These are phyloP conservation scores for Tetrapisispora pingtungensis DNA, from an alignment of 805 yeast genomes.

Conservation along the genomic window DNA sequence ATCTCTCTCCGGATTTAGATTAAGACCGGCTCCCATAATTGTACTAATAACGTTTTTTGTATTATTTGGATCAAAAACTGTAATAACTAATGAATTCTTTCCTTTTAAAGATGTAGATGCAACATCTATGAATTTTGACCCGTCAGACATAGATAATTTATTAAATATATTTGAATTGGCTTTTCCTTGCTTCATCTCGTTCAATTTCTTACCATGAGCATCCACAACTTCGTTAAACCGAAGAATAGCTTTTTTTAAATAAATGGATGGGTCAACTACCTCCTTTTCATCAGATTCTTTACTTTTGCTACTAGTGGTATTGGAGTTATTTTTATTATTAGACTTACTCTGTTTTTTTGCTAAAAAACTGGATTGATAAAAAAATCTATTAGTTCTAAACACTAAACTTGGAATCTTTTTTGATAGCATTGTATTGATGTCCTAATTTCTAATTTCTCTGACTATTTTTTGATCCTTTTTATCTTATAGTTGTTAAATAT, in stretches of 20 bases:
- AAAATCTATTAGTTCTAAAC: slow-evolving; percentile 4
- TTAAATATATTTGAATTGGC: slow-evolving; percentile 61
- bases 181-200: slow-evolving; percentile 59
- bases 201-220: slow-evolving; percentile 43
- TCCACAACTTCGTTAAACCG: slow-evolving; percentile 41
- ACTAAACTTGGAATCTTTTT: neutral
- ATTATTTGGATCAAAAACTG: slow-evolving; percentile 77
- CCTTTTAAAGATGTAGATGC: slow-evolving; percentile 70
- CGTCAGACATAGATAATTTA: slow-evolving; percentile 41
- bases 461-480: too few relatives aligned
- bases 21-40: slow-evolving; percentile 56
- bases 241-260: slow-evolving; percentile 7
- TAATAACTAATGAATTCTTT: slow-evolving; percentile 53
- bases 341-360: slow-evolving; percentile 8
- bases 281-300: slow-evolving; percentile 30
- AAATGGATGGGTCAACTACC: neutral
- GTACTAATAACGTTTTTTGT: slow-evolving; percentile 61
- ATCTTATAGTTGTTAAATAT: too few relatives aligned
- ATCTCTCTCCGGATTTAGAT: slow-evolving; percentile 73
- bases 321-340: slow-evolving; percentile 9
- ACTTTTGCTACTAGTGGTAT: slow-evolving; percentile 13
- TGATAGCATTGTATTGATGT: neutral
- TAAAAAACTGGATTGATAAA: slow-evolving; percentile 2
- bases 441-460: too few relatives aligned
- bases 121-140: slow-evolving; percentile 43